phyloP scores from a whole-genome alignment of 495 filamentous ascomycete species.

The Rhypophila decipiens region DNA sequence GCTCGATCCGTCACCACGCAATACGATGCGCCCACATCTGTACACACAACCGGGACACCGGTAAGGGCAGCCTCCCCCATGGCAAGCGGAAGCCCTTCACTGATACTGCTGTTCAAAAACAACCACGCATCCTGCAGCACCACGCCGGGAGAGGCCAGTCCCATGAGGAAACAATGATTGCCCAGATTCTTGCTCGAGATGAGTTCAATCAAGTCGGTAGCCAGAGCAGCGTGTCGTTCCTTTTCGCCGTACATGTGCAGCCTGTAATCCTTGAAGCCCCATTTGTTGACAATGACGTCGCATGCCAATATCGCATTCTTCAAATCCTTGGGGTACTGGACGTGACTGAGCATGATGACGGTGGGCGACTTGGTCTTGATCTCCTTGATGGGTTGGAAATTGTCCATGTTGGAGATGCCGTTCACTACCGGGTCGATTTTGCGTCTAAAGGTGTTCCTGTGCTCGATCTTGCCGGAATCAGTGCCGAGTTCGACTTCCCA shows the following conservation, averaged over 20 bases:
- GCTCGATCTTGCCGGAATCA: conserved; percentile 49
- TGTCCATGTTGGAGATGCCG: conserved; percentile 57
- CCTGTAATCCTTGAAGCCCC: conserved; percentile 58
- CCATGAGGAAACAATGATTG: conserved; percentile 43
- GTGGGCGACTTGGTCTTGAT: conserved; percentile 53
- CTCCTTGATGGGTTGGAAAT: conserved; percentile 50
- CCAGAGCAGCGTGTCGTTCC: conserved; percentile 54
- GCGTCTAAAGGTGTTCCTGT: conserved; percentile 50
- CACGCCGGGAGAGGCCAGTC: conserved; percentile 37
- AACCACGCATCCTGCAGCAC: conserved; percentile 56
- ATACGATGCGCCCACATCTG: conserved; percentile 56
- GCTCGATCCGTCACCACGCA: conserved; percentile 54
- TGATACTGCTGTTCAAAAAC: conserved; percentile 59
- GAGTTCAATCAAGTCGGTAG: conserved; percentile 56
- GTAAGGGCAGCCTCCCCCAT: conserved; percentile 59
- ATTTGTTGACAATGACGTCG: conserved; percentile 62
- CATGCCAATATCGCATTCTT: conserved; percentile 57
- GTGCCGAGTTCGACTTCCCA: conserved; percentile 61
- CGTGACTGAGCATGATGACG: conserved; percentile 57
- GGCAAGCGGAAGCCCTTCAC: conserved; percentile 56
- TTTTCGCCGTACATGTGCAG: conserved; percentile 59
- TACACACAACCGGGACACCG: conserved; percentile 56
- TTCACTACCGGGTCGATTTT: conserved; percentile 64
- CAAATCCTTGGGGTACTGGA: conserved; percentile 61
- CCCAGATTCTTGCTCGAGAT: conserved; percentile 55